phyloP scores from a whole-genome alignment of 306 rosid species.

The Morella rubra region DNA sequence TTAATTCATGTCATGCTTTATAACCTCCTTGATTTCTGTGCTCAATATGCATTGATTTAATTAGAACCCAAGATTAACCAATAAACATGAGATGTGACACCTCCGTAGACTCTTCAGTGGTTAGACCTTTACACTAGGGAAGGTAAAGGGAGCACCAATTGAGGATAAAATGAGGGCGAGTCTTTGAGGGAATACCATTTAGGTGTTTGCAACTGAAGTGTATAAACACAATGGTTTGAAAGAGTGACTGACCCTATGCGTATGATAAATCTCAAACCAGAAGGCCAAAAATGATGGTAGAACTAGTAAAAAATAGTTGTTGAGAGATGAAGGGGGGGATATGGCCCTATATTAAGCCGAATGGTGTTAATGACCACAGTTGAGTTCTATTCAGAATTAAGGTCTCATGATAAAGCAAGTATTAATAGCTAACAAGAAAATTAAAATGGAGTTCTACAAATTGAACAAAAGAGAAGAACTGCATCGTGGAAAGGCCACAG shows the following conservation, averaged over 20 bases:
- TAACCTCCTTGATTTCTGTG: neutral
- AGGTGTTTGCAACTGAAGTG: neutral
- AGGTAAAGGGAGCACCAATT: neutral
- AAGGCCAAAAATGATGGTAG: neutral
- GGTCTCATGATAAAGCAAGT: neutral
- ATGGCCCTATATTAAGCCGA: neutral
- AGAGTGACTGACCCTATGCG: neutral
- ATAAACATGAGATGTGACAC: neutral
- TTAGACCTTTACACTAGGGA: neutral
- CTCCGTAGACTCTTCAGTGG: neutral
- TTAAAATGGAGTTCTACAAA: neutral
- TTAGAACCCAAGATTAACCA: neutral
- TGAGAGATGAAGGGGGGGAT: neutral
- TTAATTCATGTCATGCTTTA: too few species aligned
- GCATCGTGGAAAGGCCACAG: neutral
- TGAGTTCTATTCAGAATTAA: neutral
- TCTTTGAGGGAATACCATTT: neutral
- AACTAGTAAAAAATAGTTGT: neutral
- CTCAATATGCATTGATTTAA: neutral
- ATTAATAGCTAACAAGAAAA: neutral
- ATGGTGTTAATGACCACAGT: neutral
- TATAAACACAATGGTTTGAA: neutral
- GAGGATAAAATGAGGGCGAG: neutral
- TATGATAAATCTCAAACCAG: neutral
- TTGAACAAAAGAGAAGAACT: neutral